Base-by-base conservation (phyloP, 768 basidiomycete genomes). In the Leucocoprinus birnbaumii region DNA sequence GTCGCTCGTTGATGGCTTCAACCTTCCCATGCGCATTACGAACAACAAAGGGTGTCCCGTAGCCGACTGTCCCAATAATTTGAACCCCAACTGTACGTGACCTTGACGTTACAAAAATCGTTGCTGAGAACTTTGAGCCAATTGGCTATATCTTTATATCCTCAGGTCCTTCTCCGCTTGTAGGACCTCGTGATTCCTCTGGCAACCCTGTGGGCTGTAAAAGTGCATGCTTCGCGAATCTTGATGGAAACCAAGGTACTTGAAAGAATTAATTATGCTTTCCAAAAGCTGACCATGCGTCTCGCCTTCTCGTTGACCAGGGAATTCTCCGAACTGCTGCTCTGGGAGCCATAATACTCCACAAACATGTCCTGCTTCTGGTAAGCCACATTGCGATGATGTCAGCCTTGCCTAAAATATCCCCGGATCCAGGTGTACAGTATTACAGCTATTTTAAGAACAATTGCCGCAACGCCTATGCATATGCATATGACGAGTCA, bases 1-100 rank as follows among this genome's bases (percentile, higher is more conserved):
- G 34, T 84, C 84, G 27, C 72, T 87, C 18, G 84, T 86, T 34
- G 82, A 86, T 59, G 85, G 86, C 1, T 85, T 74, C 61, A 85
- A 87, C 62, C 64, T 88, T 11, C 85, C 87, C 16, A 64, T 84
- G 61, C 66, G 71, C 9, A 82, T 89, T 57, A 72, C 70, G 48
- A 86, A 83, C 68, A 77, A 75, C 64, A 73, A 67, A 40, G 80
- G 76, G 11, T 88, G 86, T 62, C 68, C 67, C 24, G 66, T 80
- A 19, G 77, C 85, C 2, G 70, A 76, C 57, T 89, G 85, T 62
- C 71, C 80, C 1, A 79, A 84, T 27, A 85, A 89, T 60, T 73
- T 87, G 22, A 76, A 73, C 13, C 78, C 83, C 0, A 71, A 79
- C 22, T 68, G 66, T 65, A 34, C 16, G 59, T 59, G 9, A 34